Base-by-base conservation (phyloP, 78 protist genomes). In the Dictyostelium purpureum region DNA sequence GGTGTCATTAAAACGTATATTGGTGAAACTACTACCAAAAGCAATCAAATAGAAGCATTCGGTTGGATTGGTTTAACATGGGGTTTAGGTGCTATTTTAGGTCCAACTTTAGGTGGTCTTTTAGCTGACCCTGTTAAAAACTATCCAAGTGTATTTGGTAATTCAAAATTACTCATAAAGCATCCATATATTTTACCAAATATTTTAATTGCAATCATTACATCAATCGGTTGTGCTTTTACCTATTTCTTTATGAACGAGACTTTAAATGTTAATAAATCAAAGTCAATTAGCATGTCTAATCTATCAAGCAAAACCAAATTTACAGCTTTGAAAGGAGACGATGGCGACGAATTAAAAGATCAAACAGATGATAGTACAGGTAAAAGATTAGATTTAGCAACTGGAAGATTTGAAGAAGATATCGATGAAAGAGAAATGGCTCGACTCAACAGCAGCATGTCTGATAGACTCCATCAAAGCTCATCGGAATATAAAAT, bases 61-160 rank as follows among this genome's bases (percentile, higher is more conserved):
- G 92, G 92, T 37, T 85, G 59, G 77, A 75, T 85, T 59, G 92
- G 92, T 47, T 38, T 85, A n/a, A 75, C 63, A 40, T 75, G 81
- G 81, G 81, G 81, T 18, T 33, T 79, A n/a, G 88, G 88, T 16
- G 49, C 89, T 12, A 73, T 85, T 33, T 21, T 85, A 14, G 92
- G 92, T 1, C 77, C 82, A 31, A 49, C 65, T 0, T 4, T 85
- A 35, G 92, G 92, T 54, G 92, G 92, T 38, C 2, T 73, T 16
- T 38, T 85, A 7, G 49, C 51, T 11, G 24, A 85, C 21, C 92
- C 92, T 3, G 92, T 42, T 0, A 11, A 56, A 0, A 73, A 73
- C 24, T 24, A 59, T 3, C 74, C 92, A 9, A 26, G 40, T 43
- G 4, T 85, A 7, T 85, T 85, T n/a, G 43, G 28, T 19, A 28